A percentile compares a stretch with the other conserved stretches of the same genome.
Conservation (phyloP, 1,284 basidiomycete species). For the Mrakiaceae sp. region DNA sequence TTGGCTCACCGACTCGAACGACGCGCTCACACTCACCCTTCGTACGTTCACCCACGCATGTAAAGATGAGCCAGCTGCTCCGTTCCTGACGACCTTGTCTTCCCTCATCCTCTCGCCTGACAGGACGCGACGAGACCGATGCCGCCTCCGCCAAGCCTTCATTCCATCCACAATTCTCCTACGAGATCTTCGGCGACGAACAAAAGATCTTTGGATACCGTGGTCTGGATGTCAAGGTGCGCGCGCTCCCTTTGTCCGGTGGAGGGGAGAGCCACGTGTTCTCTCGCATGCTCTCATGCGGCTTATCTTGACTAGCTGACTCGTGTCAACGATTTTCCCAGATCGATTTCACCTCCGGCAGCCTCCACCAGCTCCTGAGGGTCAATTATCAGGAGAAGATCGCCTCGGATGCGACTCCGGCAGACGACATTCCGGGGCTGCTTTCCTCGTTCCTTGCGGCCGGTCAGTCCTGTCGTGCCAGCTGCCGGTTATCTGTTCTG, state of each 20-base stretch:
- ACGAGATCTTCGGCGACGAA: constrained; percentile 91
- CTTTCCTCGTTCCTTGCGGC: constrained; percentile 68
- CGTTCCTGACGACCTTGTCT: not conserved
- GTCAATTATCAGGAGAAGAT: constrained; percentile 58
- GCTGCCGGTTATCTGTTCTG: not conserved
- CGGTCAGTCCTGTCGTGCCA: constrained; percentile 36
- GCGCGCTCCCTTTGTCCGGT: constrained; percentile 24
- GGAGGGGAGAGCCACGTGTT: not conserved
- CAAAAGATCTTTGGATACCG: constrained; percentile 94
- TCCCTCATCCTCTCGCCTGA: not conserved
- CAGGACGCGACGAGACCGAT: constrained; percentile 50
- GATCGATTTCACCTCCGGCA: constrained; percentile 80
- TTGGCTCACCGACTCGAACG: constrained; percentile 53
- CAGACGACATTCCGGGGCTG: constrained; percentile 76
- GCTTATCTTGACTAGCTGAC: not conserved
- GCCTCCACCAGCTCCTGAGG: constrained; percentile 62
- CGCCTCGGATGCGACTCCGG: constrained; percentile 52
- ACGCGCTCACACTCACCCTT: constrained; percentile 37
- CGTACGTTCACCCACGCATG: too few species aligned
- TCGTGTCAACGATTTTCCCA: constrained; percentile 28
- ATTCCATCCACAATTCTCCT: constrained; percentile 76
- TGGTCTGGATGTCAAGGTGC: constrained; percentile 66
- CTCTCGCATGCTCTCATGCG: not conserved
- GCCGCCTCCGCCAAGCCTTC: constrained; percentile 42
- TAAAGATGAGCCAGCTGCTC: not conserved